Base-by-base conservation (phyloP, 371 early-diverging fungal genomes). In the Syncephalastrum sp. region DNA sequence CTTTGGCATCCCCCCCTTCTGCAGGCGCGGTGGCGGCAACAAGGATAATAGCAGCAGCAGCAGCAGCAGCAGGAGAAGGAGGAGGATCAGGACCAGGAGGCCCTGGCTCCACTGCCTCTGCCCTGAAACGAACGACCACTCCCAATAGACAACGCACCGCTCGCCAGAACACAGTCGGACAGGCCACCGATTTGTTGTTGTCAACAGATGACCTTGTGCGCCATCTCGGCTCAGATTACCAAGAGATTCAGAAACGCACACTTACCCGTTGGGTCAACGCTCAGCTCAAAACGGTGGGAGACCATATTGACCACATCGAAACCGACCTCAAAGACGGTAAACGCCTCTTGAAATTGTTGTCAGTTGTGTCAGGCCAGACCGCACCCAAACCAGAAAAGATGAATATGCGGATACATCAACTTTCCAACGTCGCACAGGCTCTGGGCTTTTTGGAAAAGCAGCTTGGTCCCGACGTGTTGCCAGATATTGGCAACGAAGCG, bases 241-340 rank as follows among this genome's bases (percentile, higher is more conserved):
- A 75, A 46, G 82, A 82, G 50, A 84, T 88, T 25, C 91, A 93
- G 67, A 85, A 82, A 61, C 84, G 85, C 17, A 86, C 92, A 13
- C 85, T 93, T 57, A 90, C 88, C 16, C 88, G 85, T 42, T 93
- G 94, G 94, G 81, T 90, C 61, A 94, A 94, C 67, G 74, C 77
- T 38, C 86, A 91, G 56, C 81, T 94, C 15, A 60, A 70, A 41
- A 62, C 72, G 47, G 73, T 75, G 12, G 62, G 68, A 46, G 79
- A 75, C 60, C 54, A 59, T 51, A 59, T 77, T 44, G 51, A 29
- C 33, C 64, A 74, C 44, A 79, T 84, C 50, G 84, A 86, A 16
- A 71, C 67, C 8, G 89, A 84, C 68, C 76, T 86, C 51, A 68
- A 82, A 50, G 88, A 86, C 61, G 89, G 90, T 49, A 82, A 82